Evolutionary conservation across 768 basidiomycete genomes (phyloP).

Genomic region (Boletus rubescentipes): DNA sequence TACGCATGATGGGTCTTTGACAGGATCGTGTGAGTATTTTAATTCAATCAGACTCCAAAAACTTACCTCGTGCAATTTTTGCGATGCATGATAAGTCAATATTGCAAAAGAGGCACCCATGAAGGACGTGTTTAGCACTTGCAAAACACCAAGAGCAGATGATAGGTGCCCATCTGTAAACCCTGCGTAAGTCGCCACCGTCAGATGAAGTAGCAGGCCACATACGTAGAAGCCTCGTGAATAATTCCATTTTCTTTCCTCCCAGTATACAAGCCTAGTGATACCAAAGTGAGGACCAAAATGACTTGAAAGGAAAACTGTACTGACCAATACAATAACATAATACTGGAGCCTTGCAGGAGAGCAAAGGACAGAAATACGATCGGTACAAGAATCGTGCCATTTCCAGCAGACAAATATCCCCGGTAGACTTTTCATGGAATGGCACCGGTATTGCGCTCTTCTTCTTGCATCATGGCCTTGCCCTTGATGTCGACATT

Average conservation of each 20-base stretch:
- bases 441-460: slow-evolving; percentile 71
- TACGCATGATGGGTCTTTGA: slow-evolving; percentile 59
- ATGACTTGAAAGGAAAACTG: not conserved
- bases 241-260: slow-evolving; percentile 50
- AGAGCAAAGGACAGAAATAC: slow-evolving; percentile 59
- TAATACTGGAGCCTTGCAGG: slow-evolving; percentile 66
- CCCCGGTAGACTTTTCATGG: slow-evolving; percentile 34
- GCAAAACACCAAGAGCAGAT: slow-evolving; percentile 65
- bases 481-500: slow-evolving; percentile 41
- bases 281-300: not conserved
- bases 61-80: slow-evolving; percentile 57
- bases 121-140: slow-evolving; percentile 66
- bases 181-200: not conserved
- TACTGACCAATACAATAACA: slow-evolving; percentile 77
- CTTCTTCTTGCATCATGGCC: slow-evolving; percentile 79
- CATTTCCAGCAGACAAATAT: slow-evolving; percentile 72
- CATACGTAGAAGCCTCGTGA: slow-evolving; percentile 71
- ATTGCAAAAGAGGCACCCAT: slow-evolving; percentile 65
- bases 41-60: not conserved
- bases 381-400: slow-evolving; percentile 60
- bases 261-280: slow-evolving; percentile 75
- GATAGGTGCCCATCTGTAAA: slow-evolving; percentile 80
- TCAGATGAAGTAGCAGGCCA: slow-evolving; percentile 33
- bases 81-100: slow-evolving; percentile 78
- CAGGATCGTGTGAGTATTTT: not conserved